These are phyloP conservation scores for Arabidopsis hybrid DNA, from an alignment of 441 rosid species.

Conservation along the genomic window DNA sequence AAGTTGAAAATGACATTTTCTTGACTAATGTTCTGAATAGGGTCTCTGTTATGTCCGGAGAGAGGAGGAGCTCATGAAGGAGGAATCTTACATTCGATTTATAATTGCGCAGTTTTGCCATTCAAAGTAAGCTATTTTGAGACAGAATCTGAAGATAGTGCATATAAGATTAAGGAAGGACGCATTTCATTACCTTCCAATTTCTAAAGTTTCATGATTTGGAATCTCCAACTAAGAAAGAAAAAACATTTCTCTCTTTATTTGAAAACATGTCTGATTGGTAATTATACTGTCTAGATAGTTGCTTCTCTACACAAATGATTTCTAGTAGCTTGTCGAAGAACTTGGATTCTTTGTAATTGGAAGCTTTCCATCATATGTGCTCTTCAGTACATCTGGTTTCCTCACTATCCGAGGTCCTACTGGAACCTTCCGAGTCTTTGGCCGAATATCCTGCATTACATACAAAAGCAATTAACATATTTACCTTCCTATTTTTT, in stretches of 20 bases:
- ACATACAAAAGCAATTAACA: slow-evolving; percentile 11
- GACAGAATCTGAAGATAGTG: slow-evolving; percentile 7
- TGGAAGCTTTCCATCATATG: slow-evolving; percentile 74
- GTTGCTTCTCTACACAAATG: slow-evolving; percentile 13
- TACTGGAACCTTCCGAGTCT: slow-evolving; percentile 56
- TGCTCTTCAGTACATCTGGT: slow-evolving; percentile 73
- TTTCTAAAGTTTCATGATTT: slow-evolving; percentile 21
- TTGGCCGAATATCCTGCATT: slow-evolving; percentile 75
- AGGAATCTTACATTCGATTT: background rate
- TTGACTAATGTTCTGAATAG: slow-evolving; percentile 1
- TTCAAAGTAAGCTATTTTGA: background rate
- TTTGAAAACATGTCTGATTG: background rate
- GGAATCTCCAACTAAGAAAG: slow-evolving; percentile 9
- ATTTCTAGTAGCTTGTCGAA: slow-evolving; percentile 35
- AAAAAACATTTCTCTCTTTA: slow-evolving; percentile 11
- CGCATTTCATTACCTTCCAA: background rate
- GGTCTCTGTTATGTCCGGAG: background rate
- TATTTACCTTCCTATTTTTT: background rate
- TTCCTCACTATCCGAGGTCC: slow-evolving; percentile 65
- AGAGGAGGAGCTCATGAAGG: background rate
- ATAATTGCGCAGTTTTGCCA: background rate
- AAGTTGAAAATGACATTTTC: slow-evolving; percentile 17
- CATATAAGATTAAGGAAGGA: background rate
- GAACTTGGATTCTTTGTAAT: slow-evolving; percentile 68
- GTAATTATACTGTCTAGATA: slow-evolving; percentile 1